A percentile compares a stretch with the other conserved stretches of the same genome.
These are phyloP conservation scores for Chlamydomonas schloesseri DNA, from an alignment of 139 green algal species.

Conservation along the genomic window DNA sequence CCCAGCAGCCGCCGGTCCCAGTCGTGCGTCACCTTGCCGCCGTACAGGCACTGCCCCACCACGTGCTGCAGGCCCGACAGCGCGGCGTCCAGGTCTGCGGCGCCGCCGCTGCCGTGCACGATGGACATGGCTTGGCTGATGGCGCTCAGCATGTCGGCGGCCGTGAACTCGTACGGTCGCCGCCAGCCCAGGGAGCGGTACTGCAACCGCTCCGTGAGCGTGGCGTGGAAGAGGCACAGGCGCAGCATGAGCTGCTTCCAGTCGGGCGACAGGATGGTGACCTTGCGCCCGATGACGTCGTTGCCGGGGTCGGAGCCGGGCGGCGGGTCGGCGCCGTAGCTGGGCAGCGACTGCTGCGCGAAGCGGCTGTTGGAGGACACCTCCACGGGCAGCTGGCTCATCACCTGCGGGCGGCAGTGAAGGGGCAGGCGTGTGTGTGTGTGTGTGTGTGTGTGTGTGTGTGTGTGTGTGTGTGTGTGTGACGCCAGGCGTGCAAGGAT, in stretches of 20 bases:
- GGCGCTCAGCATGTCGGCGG: constrained; percentile 79
- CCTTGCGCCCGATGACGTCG: constrained; percentile 42
- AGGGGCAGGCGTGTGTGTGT: too few species aligned
- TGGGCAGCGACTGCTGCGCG: constrained; percentile 27
- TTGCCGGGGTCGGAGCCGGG: not conserved
- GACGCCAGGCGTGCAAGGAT: too few species aligned
- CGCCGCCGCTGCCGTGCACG: not conserved
- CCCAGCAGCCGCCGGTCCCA: constrained; percentile 58
- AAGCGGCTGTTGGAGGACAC: constrained; percentile 39
- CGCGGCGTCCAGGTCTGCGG: constrained; percentile 2
- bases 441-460: too few species aligned
- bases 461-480: too few species aligned
- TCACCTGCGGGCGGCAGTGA: constrained; percentile 35
- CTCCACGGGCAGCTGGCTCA: constrained; percentile 50
- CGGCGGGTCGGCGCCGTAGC: not conserved
- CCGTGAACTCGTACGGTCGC: constrained; percentile 85
- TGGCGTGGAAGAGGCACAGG: constrained; percentile 59
- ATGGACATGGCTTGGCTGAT: constrained; percentile 51
- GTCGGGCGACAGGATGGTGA: constrained; percentile 17
- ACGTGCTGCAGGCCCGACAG: constrained; percentile 57
- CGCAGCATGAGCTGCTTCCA: constrained; percentile 57
- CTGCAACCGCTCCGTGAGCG: constrained; percentile 68
- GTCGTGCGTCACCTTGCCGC: constrained; percentile 60
- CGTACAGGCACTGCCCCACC: constrained; percentile 62
- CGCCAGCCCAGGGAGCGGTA: constrained; percentile 87